Conservation (phyloP, 2,329 filamentous ascomycete species). For the Sporothrix dimorphospora region DNA sequence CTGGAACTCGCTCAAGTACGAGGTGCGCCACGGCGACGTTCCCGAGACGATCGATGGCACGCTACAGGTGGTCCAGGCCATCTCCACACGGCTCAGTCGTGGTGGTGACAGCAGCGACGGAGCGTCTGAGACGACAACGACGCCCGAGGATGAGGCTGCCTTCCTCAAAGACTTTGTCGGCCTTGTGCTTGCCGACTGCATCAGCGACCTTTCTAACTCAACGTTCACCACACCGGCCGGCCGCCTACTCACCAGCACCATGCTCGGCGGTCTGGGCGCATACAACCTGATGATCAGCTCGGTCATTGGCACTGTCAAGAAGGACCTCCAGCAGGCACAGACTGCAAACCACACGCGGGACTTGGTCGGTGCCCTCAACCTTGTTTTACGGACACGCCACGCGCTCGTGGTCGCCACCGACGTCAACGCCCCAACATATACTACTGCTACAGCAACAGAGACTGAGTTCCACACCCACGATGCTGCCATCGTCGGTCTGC, state of each 20-base stretch:
- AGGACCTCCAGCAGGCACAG: slow-evolving; percentile 55
- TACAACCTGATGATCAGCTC: slow-evolving; percentile 54
- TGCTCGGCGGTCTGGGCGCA: slow-evolving; percentile 52
- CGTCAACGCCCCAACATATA: slow-evolving; percentile 33
- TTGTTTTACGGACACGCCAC: slow-evolving; percentile 53
- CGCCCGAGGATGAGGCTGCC: slow-evolving; percentile 38
- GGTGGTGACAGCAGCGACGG: neutral
- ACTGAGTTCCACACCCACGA: slow-evolving; percentile 46
- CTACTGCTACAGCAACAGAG: slow-evolving; percentile 36
- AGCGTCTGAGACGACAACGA: neutral
- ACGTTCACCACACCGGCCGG: slow-evolving; percentile 58
- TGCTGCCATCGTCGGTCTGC: slow-evolving; percentile 47
- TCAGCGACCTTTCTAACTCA: slow-evolving; percentile 56
- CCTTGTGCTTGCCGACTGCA: slow-evolving; percentile 56
- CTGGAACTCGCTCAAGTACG: slow-evolving; percentile 65
- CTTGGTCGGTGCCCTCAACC: slow-evolving; percentile 55
- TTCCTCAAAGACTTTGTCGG: slow-evolving; percentile 31
- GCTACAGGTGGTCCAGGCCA: slow-evolving; percentile 55
- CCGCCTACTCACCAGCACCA: slow-evolving; percentile 54
- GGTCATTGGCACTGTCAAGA: slow-evolving; percentile 53
- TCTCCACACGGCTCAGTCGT: slow-evolving; percentile 48
- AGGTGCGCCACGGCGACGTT: slow-evolving; percentile 64
- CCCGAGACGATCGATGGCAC: slow-evolving; percentile 61
- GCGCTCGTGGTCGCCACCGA: slow-evolving; percentile 41
- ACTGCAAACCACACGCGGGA: slow-evolving; percentile 56